These are phyloP conservation scores for Porogramme epimiltina DNA, from an alignment of 1,284 basidiomycete species.

Conservation along the genomic window DNA sequence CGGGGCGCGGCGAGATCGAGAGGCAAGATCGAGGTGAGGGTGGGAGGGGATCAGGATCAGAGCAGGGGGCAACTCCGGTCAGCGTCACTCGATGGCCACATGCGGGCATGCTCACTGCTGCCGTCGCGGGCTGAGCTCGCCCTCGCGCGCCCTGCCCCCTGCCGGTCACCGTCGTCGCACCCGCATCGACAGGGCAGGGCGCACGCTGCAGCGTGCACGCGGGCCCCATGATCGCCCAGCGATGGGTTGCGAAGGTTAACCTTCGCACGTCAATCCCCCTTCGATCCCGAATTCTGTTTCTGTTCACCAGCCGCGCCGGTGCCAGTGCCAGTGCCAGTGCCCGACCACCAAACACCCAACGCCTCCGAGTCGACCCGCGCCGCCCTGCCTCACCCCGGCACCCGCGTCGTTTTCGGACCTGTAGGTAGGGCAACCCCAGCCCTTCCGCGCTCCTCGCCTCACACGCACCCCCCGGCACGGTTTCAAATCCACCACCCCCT, in stretches of 20 bases:
- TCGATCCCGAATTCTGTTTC: slow-evolving; percentile 1
- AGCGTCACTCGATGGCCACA: slow-evolving; percentile 19
- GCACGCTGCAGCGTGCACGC: background rate
- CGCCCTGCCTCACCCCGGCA: too few relatives aligned
- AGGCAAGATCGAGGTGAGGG: slow-evolving; percentile 2
- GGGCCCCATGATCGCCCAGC: slow-evolving; percentile 5
- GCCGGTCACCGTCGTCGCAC: too few relatives aligned
- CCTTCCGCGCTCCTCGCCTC: background rate
- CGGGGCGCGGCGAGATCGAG: slow-evolving; percentile 4
- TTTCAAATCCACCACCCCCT: too few relatives aligned
- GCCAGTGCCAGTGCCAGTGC: background rate
- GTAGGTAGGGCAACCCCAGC: slow-evolving; percentile 8
- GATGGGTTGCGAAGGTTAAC: slow-evolving; percentile 2
- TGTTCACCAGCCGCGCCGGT: background rate
- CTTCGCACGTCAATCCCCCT: slow-evolving; percentile 1
- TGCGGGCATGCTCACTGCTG: slow-evolving; percentile 4
- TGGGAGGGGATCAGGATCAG: slow-evolving; percentile 5
- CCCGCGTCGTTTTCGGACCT: background rate
- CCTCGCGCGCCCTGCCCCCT: too few relatives aligned
- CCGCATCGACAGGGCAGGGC: background rate
- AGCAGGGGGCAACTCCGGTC: slow-evolving; percentile 9
- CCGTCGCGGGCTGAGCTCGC: too few relatives aligned
- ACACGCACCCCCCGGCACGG: too few relatives aligned
- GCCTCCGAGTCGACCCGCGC: too few relatives aligned
- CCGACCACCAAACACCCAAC: too few relatives aligned